A percentile compares a stretch with the other conserved stretches of the same genome.
Evolutionary conservation across 139 green algal species (phyloP).

Genomic region (Chlorella sp.): DNA sequence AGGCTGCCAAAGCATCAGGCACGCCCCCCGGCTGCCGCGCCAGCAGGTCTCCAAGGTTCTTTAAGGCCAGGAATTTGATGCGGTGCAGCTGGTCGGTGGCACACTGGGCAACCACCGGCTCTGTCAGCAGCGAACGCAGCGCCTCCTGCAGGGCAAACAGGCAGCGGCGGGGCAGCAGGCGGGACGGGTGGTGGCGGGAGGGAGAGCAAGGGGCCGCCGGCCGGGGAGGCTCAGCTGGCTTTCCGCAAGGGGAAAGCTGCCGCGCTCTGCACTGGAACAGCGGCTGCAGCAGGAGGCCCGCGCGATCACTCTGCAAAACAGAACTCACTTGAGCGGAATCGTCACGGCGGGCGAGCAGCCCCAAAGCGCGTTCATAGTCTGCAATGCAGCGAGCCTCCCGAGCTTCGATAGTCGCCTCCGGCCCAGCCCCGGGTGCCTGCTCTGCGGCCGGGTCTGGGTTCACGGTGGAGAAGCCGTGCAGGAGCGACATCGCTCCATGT

Average conservation of each 20-base stretch:
- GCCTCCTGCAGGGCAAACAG: background rate
- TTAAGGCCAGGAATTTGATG: conserved; percentile 33
- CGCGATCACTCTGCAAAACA: background rate
- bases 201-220: background rate
- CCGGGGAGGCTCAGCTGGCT: background rate
- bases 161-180: background rate
- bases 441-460: conserved; percentile 7
- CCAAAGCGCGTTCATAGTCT: conserved; percentile 26
- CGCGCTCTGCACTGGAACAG: background rate
- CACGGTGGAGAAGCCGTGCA: conserved; percentile 29
- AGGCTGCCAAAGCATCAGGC: conserved; percentile 25
- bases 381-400: conserved; percentile 27
- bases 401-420: conserved; percentile 17
- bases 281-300: background rate
- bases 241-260: background rate
- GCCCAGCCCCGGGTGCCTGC: no score
- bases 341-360: background rate
- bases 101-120: conserved; percentile 13
- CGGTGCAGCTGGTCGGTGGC: conserved; percentile 45
- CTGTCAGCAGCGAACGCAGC: conserved; percentile 29
- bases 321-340: conserved; percentile 30
- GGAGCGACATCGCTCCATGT: background rate
- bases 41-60: conserved; percentile 40
- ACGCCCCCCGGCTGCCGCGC: background rate
- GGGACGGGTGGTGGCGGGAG: background rate